Conservation (phyloP, 768 basidiomycete species). For the Panellus pusillus region DNA sequence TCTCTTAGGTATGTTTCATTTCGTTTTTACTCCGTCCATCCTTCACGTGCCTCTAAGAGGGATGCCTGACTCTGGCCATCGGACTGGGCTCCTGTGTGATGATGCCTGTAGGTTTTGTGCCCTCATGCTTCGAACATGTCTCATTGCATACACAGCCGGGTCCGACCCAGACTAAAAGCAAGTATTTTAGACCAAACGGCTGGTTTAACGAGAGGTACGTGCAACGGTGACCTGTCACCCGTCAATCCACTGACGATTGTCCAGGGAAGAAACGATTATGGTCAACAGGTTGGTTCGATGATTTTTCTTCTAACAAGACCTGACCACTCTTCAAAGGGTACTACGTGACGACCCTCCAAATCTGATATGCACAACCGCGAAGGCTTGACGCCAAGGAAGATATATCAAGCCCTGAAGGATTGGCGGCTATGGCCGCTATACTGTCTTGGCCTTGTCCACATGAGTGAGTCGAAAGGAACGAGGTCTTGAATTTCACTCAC, state of each 20-base stretch:
- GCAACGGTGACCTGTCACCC: background rate
- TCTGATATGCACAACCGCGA: slow-evolving; percentile 74
- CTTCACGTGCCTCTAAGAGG: slow-evolving; percentile 3
- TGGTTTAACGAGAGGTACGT: slow-evolving; percentile 64
- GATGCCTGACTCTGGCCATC: slow-evolving; percentile 4
- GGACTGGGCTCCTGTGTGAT: slow-evolving; percentile 8
- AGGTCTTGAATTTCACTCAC: background rate
- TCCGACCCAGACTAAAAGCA: slow-evolving; percentile 61
- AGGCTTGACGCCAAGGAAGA: slow-evolving; percentile 49
- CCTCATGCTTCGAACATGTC: slow-evolving; percentile 41
- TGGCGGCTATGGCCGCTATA: slow-evolving; percentile 71
- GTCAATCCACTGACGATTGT: background rate
- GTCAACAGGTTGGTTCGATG: slow-evolving; percentile 45
- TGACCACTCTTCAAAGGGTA: slow-evolving; percentile 31
- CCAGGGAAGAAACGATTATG: slow-evolving; percentile 62
- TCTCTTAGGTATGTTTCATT: slow-evolving; percentile 35
- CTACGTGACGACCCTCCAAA: slow-evolving; percentile 68
- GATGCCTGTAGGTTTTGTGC: slow-evolving; percentile 41
- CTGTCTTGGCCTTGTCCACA: slow-evolving; percentile 51
- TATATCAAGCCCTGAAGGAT: slow-evolving; percentile 53
- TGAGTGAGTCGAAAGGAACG: slow-evolving; percentile 36
- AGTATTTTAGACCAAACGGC: slow-evolving; percentile 56
- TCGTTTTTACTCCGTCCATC: background rate
- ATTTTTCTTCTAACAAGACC: background rate
- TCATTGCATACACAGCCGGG: slow-evolving; percentile 48